phyloP scores from a whole-genome alignment of 2,329 filamentous ascomycete genomes.

The Fusarium sp. region DNA sequence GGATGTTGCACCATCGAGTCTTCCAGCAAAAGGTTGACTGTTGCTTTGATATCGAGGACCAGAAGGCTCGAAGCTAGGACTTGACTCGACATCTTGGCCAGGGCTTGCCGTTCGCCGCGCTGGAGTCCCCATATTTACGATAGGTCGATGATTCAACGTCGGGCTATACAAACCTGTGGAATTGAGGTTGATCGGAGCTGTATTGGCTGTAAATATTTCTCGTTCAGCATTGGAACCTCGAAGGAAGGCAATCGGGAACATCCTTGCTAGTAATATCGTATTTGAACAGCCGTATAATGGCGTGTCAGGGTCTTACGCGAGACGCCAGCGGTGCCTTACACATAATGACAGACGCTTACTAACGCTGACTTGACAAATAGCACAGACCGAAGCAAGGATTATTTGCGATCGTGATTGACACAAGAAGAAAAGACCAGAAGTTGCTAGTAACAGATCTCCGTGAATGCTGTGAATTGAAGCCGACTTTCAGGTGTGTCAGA shows the following conservation, averaged over 20 bases:
- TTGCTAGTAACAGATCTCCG: background rate
- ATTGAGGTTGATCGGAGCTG: background rate
- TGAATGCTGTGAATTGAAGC: background rate
- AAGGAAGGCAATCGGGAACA: background rate
- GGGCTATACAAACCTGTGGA: background rate
- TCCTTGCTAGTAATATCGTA: background rate
- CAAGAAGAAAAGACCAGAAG: background rate
- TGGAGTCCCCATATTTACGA: background rate
- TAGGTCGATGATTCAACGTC: too few species aligned
- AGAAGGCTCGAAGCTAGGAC: background rate
- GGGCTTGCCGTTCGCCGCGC: background rate
- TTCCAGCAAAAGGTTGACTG: conserved; percentile 34
- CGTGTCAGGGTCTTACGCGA: conserved; percentile 10
- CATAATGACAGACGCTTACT: conserved; percentile 34
- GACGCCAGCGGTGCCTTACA: conserved; percentile 24
- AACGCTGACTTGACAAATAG: background rate
- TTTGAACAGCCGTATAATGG: background rate
- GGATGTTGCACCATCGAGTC: conserved; percentile 7
- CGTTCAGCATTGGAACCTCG: background rate
- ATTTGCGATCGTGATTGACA: background rate
- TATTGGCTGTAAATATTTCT: background rate
- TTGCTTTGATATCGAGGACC: conserved; percentile 25
- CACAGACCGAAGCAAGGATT: background rate
- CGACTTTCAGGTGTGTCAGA: background rate
- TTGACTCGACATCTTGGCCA: conserved; percentile 19